A percentile compares a stretch with the other conserved stretches of the same genome.
phyloP scores from a whole-genome alignment of 1,139 yeast species.

The Saccharomyces uvarum region DNA sequence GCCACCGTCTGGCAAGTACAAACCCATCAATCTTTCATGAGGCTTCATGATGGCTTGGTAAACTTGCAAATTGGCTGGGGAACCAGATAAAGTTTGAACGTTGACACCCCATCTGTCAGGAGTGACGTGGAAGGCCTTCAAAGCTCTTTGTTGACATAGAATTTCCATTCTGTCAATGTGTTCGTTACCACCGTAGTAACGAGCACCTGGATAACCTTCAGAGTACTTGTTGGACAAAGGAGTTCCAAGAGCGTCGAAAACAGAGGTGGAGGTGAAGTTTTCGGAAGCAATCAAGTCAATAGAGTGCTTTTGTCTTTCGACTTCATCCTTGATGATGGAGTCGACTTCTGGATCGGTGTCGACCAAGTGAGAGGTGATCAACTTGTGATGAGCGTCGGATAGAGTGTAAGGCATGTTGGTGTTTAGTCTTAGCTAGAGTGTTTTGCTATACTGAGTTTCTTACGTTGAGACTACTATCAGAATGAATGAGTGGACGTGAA shows the following conservation, averaged over 20 bases:
- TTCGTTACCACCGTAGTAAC: conserved; percentile 88
- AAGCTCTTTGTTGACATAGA: conserved; percentile 88
- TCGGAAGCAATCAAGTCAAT: conserved; percentile 93
- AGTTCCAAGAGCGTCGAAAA: conserved; percentile 92
- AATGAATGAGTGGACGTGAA: background rate
- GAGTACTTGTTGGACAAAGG: conserved; percentile 91
- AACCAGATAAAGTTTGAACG: conserved; percentile 91
- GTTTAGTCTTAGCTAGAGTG: background rate
- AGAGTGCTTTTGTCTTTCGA: conserved; percentile 89
- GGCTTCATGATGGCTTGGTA: conserved; percentile 93
- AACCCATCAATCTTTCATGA: conserved; percentile 93
- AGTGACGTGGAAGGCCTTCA: conserved; percentile 73
- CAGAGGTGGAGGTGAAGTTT: conserved; percentile 94
- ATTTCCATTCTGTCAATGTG: conserved; percentile 89
- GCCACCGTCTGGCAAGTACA: conserved; percentile 96
- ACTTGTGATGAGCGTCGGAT: conserved; percentile 56
- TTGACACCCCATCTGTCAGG: conserved; percentile 95
- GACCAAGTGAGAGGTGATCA: conserved; percentile 60
- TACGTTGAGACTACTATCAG: background rate
- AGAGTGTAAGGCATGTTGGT: conserved; percentile 43
- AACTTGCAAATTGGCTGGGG: conserved; percentile 95
- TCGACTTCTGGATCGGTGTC: conserved; percentile 82
- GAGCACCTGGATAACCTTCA: conserved; percentile 83
- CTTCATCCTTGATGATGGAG: conserved; percentile 75
- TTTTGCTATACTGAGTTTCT: background rate